Conservation (phyloP, 257 asterid genomes). For the Nicotiana tomentosiformis region DNA sequence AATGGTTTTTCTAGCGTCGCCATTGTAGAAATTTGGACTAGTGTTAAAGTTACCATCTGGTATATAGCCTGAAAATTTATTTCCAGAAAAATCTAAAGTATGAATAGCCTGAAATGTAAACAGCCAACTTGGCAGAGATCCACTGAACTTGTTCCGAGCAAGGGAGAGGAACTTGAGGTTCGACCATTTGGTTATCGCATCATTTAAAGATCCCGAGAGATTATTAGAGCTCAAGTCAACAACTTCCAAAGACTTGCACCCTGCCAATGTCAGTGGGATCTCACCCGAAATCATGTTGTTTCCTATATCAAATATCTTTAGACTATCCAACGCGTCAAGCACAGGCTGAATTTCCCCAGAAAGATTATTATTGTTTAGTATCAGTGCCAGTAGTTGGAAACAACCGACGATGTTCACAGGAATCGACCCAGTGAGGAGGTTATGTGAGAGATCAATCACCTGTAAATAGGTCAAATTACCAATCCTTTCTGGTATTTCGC, state of each 20-base stretch:
- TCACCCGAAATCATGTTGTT: slow-evolving; percentile 78
- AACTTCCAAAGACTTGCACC: slow-evolving; percentile 87
- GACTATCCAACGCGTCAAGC: slow-evolving; percentile 88
- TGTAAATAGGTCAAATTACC: slow-evolving; percentile 89
- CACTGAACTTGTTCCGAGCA: slow-evolving; percentile 61
- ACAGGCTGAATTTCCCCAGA: slow-evolving; percentile 95
- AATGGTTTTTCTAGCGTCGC: slow-evolving; percentile 13
- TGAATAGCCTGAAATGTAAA: slow-evolving; percentile 54
- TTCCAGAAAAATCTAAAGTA: slow-evolving; percentile 57
- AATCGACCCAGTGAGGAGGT: slow-evolving; percentile 61
- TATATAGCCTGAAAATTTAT: slow-evolving; percentile 63
- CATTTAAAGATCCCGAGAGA: slow-evolving; percentile 70
- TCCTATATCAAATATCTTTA: slow-evolving; percentile 63
- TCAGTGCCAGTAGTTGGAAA: slow-evolving; percentile 72
- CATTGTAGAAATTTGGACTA: slow-evolving; percentile 36
- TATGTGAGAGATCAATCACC: slow-evolving; percentile 80
- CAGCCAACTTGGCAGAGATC: slow-evolving; percentile 74
- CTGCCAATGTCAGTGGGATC: slow-evolving; percentile 92
- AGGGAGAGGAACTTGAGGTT: slow-evolving; percentile 72
- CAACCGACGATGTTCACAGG: slow-evolving; percentile 89
- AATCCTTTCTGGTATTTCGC: slow-evolving; percentile 76
- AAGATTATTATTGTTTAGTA: slow-evolving; percentile 67
- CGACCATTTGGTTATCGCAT: slow-evolving; percentile 83
- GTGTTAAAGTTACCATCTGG: slow-evolving; percentile 58
- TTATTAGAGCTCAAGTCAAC: slow-evolving; percentile 79